phyloP scores from a whole-genome alignment of 805 yeast genomes.

The Cyberlindnera maclurae region DNA sequence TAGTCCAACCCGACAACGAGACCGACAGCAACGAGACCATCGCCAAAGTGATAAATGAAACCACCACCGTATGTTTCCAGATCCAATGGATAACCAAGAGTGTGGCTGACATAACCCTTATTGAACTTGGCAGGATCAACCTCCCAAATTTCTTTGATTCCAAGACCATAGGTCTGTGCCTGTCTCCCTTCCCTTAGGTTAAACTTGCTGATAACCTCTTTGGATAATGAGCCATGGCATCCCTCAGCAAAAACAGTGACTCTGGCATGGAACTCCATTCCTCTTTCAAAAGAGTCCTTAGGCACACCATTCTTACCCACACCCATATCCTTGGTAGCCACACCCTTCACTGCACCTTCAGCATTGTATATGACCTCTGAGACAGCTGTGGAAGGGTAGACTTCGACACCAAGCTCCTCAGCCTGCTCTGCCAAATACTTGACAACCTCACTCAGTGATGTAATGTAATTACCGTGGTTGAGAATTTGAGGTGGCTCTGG shows the following conservation, averaged over 20 bases:
- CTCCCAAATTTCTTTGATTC: constrained; percentile 97
- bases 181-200: constrained; percentile 56
- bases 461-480: constrained; percentile 80
- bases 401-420: constrained; percentile 87
- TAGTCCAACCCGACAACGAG: constrained; percentile 94
- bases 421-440: constrained; percentile 82
- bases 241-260: constrained; percentile 92
- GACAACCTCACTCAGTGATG: constrained; percentile 73
- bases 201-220: constrained; percentile 64
- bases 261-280: constrained; percentile 94
- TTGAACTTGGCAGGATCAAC: constrained; percentile 76
- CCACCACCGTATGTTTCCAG: constrained; percentile 89
- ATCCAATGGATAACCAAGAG: constrained; percentile 82
- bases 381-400: constrained; percentile 87
- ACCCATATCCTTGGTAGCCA: constrained; percentile 93
- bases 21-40: constrained; percentile 85
- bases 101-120: constrained; percentile 76
- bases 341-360: constrained; percentile 68
- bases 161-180: constrained; percentile 91
- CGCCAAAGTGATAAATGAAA: constrained; percentile 94
- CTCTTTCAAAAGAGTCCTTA: constrained; percentile 81
- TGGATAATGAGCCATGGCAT: constrained; percentile 92
- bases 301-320: constrained; percentile 69
- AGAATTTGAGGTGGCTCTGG: constrained; percentile 94
- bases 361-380: constrained; percentile 62